These are phyloP conservation scores for Suillus ampliporus DNA, from an alignment of 768 basidiomycete genomes.

Conservation along the genomic window DNA sequence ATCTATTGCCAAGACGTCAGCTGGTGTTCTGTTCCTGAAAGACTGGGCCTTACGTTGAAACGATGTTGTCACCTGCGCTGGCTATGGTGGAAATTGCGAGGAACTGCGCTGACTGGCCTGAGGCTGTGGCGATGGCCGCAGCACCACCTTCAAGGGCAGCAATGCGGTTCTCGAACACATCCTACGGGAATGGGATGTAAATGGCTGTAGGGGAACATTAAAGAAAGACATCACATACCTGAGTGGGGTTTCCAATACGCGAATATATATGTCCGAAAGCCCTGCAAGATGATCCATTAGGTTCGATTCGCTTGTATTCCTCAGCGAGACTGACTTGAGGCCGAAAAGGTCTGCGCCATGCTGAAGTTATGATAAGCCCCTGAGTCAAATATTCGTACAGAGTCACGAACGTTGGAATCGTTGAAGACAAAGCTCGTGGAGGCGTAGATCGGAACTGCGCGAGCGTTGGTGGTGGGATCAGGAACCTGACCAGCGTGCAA, in stretches of 20 bases:
- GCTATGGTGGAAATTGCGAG: constrained; percentile 61
- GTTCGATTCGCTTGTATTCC: not conserved
- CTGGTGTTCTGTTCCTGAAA: no score
- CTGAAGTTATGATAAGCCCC: constrained; percentile 30
- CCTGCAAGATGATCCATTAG: constrained; percentile 24
- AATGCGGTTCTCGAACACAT: constrained; percentile 69
- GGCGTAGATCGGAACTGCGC: constrained; percentile 69
- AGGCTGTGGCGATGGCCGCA: constrained; percentile 61
- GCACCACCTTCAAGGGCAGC: constrained; percentile 67
- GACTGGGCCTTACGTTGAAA: constrained; percentile 51
- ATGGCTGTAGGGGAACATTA: not conserved
- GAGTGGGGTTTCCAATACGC: constrained; percentile 61
- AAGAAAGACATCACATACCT: constrained; percentile 42
- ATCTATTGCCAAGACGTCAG: constrained; percentile 32
- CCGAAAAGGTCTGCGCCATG: constrained; percentile 63
- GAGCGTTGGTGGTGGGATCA: constrained; percentile 59
- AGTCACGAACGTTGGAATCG: constrained; percentile 47
- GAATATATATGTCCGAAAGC: constrained; percentile 57
- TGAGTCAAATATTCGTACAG: not conserved
- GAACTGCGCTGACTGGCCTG: constrained; percentile 69
- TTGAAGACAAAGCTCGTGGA: constrained; percentile 63
- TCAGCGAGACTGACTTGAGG: constrained; percentile 35
- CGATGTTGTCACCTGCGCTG: constrained; percentile 65
- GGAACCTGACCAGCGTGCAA: constrained; percentile 63
- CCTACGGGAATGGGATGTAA: constrained; percentile 36